Evolutionary conservation across 352 stramenopile genomes (phyloP).

Genomic region (Phytopythium oedochilum): DNA sequence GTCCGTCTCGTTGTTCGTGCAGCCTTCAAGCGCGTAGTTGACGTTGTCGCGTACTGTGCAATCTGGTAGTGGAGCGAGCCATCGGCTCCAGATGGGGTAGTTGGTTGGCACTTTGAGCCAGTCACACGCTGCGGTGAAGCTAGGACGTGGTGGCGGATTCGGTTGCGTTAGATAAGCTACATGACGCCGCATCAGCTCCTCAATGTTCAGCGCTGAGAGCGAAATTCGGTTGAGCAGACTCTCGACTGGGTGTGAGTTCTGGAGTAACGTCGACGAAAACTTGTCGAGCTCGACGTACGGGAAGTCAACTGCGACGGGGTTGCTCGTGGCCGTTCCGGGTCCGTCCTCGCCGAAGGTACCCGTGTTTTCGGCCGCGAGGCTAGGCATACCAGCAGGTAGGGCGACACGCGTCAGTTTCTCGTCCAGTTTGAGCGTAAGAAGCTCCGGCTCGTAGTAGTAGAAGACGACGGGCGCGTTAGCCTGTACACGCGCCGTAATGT

Average conservation of each 20-base stretch:
- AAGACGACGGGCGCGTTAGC: slow-evolving; percentile 30
- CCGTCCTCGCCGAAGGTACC: slow-evolving; percentile 41
- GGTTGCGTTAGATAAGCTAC: neutral
- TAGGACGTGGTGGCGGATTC: neutral
- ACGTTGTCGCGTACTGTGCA: too few species aligned
- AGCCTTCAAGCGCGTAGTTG: too few species aligned
- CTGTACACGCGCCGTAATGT: slow-evolving; percentile 19
- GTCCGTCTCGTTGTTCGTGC: too few species aligned
- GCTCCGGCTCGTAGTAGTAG: slow-evolving; percentile 47
- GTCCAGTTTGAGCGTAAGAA: slow-evolving; percentile 24
- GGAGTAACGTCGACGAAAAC: slow-evolving; percentile 16
- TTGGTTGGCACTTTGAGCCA: slow-evolving; percentile 34
- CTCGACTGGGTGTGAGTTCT: neutral
- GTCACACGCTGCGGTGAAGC: slow-evolving; percentile 31
- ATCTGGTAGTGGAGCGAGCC: slow-evolving; percentile 28
- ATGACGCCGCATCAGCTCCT: slow-evolving; percentile 5
- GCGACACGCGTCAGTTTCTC: slow-evolving; percentile 28
- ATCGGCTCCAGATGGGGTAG: slow-evolving; percentile 32
- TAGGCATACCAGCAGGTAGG: slow-evolving; percentile 26
- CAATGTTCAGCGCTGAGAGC: slow-evolving; percentile 13
- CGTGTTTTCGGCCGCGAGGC: slow-evolving; percentile 16
- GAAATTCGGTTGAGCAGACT: slow-evolving; percentile 5
- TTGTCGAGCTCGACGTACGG: slow-evolving; percentile 27
- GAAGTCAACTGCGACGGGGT: slow-evolving; percentile 38
- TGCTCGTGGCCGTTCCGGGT: slow-evolving; percentile 33